A percentile compares a stretch with the other conserved stretches of the same genome.
Conservation (phyloP, 2,329 filamentous ascomycete genomes). For the Talaromyces sp. region DNA sequence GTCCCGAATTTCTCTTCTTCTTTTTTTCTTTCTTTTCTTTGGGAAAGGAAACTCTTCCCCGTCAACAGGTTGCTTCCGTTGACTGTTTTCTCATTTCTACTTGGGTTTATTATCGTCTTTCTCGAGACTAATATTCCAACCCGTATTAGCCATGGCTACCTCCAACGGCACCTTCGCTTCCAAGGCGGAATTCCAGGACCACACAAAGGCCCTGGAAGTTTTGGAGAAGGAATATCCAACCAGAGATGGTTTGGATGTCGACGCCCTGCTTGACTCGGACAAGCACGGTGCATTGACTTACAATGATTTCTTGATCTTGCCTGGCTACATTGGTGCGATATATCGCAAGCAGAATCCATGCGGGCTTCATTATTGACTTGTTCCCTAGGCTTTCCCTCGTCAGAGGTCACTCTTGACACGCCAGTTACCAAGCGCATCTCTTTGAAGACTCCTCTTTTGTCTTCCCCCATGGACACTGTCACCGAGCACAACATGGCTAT, state of each 20-base stretch:
- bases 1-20: neutral
- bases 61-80: constrained; percentile 48
- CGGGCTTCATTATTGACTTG: constrained; percentile 9
- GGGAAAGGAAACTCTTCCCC: constrained; percentile 57
- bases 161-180: constrained; percentile 56
- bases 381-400: constrained; percentile 73
- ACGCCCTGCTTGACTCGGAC: constrained; percentile 84
- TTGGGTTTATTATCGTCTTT: constrained; percentile 15
- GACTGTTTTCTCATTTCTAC: constrained; percentile 34
- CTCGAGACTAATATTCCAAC: constrained; percentile 15
- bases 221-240: constrained; percentile 71
- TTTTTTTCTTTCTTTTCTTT: constrained; percentile 47
- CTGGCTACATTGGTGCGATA: constrained; percentile 79
- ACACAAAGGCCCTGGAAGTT: constrained; percentile 69
- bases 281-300: constrained; percentile 92
- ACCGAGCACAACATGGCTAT: constrained; percentile 99
- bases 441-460: constrained; percentile 93
- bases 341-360: constrained; percentile 6
- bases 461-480: constrained; percentile 98
- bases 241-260: constrained; percentile 80
- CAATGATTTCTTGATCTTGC: constrained; percentile 96
- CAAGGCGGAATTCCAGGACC: constrained; percentile 61
- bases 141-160: constrained; percentile 59
- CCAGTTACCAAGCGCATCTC: constrained; percentile 92
- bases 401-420: constrained; percentile 80